Base-by-base conservation (phyloP, 192 early-diverging fungal species). In the Backusella liffmaniae region DNA sequence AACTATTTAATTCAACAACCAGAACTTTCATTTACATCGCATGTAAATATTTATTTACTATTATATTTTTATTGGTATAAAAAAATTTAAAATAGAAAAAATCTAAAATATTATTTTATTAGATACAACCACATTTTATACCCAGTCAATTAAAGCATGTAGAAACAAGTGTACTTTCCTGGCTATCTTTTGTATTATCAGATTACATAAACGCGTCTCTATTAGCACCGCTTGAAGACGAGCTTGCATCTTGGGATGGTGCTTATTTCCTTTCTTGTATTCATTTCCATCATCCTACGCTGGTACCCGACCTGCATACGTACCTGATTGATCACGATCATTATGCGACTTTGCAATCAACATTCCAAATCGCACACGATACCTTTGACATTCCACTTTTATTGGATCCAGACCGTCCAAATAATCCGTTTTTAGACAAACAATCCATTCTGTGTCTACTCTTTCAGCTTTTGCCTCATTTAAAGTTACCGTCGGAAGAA, bases 211-310 rank as follows among this genome's bases (percentile, higher is more conserved):
- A 56, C 53, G 74, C 74, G 42, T 75, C 74, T n/a, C 18, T 75
- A 34, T 35, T 75, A 67, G 35, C 42, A 53, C 46, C 66, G n/a
- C 32, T 46, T 18, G 29, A n/a, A 2, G 72, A 62, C 23, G 30
- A 35, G 10, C 26, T 51, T 18, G 26, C 29, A 26, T 73, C 72
- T 16, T 76, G 75, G 21, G 32, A 68, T 26, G 75, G 75, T n/a
- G n/a, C 42, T 1, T 70, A 49, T 37, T 70, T 76, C 35, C 41
- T 70, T 15, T 42, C 67, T 34, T 42, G 44, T 39, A 21, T 76
- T 56, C 75, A 76, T 70, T 76, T 70, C 37, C 75, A 76, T 69
- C 8, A 76, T 30, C 75, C 75, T 30, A 37, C 39, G 18, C 65
- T 76, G 36, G 75, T 76, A 26, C 44, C 46, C 26, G 67, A 76